Evolutionary conservation across 441 rosid species (phyloP), one percentile per base, ranked within the genome.

Genomic region (Mallotus japonicus): DNA sequence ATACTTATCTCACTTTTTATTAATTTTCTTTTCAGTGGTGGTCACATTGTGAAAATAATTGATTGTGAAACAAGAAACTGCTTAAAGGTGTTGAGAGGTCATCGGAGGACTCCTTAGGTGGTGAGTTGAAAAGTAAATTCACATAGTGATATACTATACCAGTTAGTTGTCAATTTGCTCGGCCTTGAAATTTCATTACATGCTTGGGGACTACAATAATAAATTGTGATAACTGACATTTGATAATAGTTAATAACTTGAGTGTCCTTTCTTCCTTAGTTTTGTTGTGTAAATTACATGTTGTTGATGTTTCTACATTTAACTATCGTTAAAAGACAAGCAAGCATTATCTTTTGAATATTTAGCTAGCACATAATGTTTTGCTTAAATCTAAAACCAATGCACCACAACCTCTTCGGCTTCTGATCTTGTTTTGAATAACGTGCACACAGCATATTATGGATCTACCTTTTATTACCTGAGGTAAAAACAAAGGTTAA

Each of bases 51-150:
- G 68, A 93, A 93, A 92, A 86, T 92, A 75, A 88, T 93, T 79
- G 95, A 93, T 77, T 92, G 88, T 67, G 84, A 84, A 75, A 90
- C 87, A 19, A 92, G 95, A 70, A 87, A 80, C 72, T 92, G 96
- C 86, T 81, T 87, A 77, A 93, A 86, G 83, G 97, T 89, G 61
- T 80, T 93, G 81, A 83, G 72, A 54, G 97, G 98, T 78, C 98
- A 93, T 81, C 81, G 88, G 71, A 84, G 95, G 79, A 93, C 97
- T 32, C 98, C 97, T 15, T 93, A 96, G 98, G 98, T 93, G 94
- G 98, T 93, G 83, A 87, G 97, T 83, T 73, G 65, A 65, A 49
- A 54, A 42, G 64, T 56, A 8, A 50, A 78, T 49, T 65, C 73
- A 50, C 44, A 17, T 19, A 40, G 58, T 61, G 5, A 56, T 62